phyloP scores from a whole-genome alignment of 306 rosid species.

The Prunus salicina region DNA sequence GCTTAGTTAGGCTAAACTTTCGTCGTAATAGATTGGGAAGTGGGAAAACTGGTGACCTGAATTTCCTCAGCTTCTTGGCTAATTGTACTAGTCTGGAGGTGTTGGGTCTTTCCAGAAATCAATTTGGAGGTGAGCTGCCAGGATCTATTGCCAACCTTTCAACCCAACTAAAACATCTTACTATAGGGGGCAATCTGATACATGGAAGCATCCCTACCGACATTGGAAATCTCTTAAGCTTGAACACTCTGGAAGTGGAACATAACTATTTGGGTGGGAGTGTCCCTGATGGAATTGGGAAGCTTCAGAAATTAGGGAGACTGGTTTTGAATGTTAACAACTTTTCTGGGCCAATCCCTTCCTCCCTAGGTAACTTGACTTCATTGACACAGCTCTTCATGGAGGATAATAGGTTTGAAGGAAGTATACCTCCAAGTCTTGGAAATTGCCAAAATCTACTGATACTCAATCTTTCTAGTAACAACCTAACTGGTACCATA shows the following conservation, averaged over 20 bases:
- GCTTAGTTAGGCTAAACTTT: background rate
- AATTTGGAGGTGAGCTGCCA: background rate
- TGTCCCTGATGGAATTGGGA: slow-evolving; percentile 11
- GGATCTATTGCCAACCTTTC: background rate
- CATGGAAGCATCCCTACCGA: background rate
- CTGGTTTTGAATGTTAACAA: background rate
- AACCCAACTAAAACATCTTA: background rate
- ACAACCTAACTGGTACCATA: background rate
- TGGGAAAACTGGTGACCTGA: background rate
- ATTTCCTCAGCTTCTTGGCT: background rate
- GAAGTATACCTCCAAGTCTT: slow-evolving; percentile 24
- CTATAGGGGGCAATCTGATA: background rate
- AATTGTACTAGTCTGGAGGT: background rate
- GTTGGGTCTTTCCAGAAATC: background rate
- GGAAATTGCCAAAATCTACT: slow-evolving; percentile 17
- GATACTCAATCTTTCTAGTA: background rate
- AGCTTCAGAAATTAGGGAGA: background rate
- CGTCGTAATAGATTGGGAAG: background rate
- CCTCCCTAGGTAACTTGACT: slow-evolving; percentile 31
- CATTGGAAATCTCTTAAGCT: background rate
- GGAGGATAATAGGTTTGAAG: slow-evolving; percentile 16
- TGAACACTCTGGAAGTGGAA: background rate
- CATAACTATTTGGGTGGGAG: background rate
- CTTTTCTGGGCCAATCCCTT: slow-evolving; percentile 20
- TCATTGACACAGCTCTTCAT: slow-evolving; percentile 7